Conservation (phyloP, 805 yeast genomes). For the Saccharomycopsis sp. region DNA sequence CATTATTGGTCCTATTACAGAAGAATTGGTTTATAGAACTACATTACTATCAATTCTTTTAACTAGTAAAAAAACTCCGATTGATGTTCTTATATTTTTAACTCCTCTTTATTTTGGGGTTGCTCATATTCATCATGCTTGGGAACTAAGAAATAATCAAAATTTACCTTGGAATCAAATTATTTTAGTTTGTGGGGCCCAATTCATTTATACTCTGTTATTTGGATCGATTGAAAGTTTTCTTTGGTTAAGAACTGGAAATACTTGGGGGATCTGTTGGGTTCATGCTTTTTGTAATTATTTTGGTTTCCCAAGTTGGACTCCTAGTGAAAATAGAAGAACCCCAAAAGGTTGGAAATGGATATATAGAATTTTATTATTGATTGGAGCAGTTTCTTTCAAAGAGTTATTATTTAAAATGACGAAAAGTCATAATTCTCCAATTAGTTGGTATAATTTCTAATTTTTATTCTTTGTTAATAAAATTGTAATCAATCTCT, state of each 20-base stretch:
- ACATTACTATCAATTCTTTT: constrained; percentile 26
- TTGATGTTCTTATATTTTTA: constrained; percentile 23
- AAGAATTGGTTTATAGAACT: constrained; percentile 62
- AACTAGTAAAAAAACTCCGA: constrained; percentile 20
- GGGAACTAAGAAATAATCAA: constrained; percentile 30
- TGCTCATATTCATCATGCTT: constrained; percentile 73
- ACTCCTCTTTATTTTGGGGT: constrained; percentile 64
- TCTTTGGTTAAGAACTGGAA: constrained; percentile 40
- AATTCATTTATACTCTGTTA: constrained; percentile 51
- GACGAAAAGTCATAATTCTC: constrained; percentile 20
- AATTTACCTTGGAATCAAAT: constrained; percentile 25
- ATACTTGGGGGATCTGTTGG: constrained; percentile 44
- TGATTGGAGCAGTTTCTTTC: constrained; percentile 35
- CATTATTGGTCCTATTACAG: constrained; percentile 66
- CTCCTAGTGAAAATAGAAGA: constrained; percentile 17
- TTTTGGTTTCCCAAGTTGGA: constrained; percentile 50
- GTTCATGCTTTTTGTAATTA: constrained; percentile 62
- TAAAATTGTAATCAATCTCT: constrained; percentile 26
- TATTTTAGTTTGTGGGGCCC: constrained; percentile 33
- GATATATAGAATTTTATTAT: constrained; percentile 30
- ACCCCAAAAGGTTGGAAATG: constrained; percentile 25
- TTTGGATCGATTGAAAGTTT: constrained; percentile 63
- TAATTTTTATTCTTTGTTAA: no score
- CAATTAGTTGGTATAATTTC: constrained; percentile 16
- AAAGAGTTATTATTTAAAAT: constrained; percentile 21